phyloP scores from a whole-genome alignment of 208 protist species.

The Zelonia costaricensis region DNA sequence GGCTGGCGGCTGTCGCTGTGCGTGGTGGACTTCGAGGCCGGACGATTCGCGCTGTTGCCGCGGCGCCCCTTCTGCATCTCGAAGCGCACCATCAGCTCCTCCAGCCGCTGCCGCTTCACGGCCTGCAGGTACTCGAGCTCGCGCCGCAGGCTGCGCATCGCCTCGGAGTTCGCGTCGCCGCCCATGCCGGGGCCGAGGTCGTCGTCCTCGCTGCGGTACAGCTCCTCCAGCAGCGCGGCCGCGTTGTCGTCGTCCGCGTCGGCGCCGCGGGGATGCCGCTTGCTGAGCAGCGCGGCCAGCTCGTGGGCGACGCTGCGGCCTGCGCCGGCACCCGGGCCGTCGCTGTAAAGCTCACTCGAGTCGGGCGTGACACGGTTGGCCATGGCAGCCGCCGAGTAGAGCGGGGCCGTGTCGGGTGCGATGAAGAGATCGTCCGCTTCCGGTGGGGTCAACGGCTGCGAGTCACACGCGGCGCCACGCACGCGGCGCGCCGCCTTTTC shows the following conservation, averaged over 20 bases:
- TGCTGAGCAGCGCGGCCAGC: conserved; percentile 33
- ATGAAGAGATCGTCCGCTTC: conserved; percentile 17
- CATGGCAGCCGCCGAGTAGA: too few relatives aligned
- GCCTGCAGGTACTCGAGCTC: conserved; percentile 58
- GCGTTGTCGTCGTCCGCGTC: conserved; percentile 3
- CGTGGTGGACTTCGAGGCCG: not conserved
- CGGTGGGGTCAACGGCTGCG: not conserved
- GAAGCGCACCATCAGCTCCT: conserved; percentile 48
- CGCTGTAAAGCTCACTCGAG: too few relatives aligned
- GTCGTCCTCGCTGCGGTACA: conserved; percentile 28
- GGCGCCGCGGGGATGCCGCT: not conserved
- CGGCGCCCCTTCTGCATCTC: conserved; percentile 25
- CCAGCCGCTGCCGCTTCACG: conserved; percentile 49
- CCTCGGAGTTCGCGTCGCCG: conserved; percentile 27
- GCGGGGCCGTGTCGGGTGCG: too few relatives aligned
- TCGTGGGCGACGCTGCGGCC: conserved; percentile 11
- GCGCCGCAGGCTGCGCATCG: conserved; percentile 36
- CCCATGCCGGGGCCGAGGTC: not conserved
- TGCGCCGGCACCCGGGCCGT: not conserved
- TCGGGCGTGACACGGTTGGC: too few relatives aligned
- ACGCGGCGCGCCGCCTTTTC: not conserved
- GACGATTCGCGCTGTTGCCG: not conserved
- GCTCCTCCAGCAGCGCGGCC: conserved; percentile 12
- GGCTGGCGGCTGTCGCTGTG: not conserved
- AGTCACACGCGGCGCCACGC: too few relatives aligned